These are phyloP conservation scores for Tuber microsphaerosporum DNA, from an alignment of 495 filamentous ascomycete species.

Conservation along the genomic window DNA sequence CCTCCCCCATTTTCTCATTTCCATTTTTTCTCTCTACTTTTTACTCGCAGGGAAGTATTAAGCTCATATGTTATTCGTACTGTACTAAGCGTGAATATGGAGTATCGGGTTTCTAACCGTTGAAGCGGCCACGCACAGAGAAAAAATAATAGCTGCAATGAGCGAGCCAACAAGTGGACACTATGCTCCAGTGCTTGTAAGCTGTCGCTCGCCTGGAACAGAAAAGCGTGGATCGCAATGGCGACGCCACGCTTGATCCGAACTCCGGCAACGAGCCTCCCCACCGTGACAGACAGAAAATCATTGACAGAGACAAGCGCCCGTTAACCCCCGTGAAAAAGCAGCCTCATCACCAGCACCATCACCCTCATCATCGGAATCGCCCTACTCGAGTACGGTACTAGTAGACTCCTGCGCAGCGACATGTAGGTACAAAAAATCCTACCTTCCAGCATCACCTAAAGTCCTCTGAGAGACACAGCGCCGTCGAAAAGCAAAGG, in stretches of 20 bases:
- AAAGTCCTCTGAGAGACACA: neutral
- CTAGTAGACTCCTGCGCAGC: neutral
- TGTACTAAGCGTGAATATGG: neutral
- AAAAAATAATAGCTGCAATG: neutral
- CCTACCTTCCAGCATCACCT: neutral
- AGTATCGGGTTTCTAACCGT: constrained; percentile 2
- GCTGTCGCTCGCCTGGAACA: neutral
- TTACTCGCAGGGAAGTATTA: neutral
- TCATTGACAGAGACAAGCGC: neutral
- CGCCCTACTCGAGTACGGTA: no score
- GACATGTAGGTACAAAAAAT: neutral
- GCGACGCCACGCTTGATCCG: neutral
- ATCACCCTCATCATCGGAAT: neutral
- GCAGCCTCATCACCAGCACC: neutral
- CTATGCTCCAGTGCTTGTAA: neutral
- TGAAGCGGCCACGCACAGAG: neutral
- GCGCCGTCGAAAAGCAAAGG: neutral
- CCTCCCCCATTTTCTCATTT: neutral
- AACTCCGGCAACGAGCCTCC: neutral
- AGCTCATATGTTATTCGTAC: constrained; percentile 1
- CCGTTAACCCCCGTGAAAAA: neutral
- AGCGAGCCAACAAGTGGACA: neutral
- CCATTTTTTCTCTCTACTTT: neutral
- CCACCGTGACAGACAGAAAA: neutral
- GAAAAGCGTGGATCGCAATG: neutral